phyloP scores from a whole-genome alignment of 495 filamentous ascomycete species.

The Xylaria palmicola region DNA sequence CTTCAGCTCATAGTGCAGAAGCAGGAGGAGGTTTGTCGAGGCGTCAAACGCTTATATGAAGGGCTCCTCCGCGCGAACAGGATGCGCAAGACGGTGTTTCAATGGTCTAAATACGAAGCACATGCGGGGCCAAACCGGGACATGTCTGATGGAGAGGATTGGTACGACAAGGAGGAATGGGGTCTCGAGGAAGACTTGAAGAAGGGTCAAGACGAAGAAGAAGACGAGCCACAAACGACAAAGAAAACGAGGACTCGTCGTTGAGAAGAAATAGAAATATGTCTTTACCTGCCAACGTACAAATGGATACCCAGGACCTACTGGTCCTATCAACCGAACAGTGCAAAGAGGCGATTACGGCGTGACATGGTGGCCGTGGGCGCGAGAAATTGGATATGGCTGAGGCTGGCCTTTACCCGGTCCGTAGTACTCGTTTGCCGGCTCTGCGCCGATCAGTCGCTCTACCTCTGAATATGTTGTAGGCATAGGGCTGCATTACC shows the following conservation, averaged over 20 bases:
- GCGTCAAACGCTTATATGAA: conserved; percentile 70
- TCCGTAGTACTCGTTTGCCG: too few species aligned
- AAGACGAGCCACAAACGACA: conserved; percentile 71
- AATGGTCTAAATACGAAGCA: conserved; percentile 85
- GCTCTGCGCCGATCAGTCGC: too few species aligned
- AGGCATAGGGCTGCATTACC: too few species aligned
- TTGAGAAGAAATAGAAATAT: conserved; percentile 22
- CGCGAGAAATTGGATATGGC: too few species aligned
- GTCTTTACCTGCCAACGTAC: conserved; percentile 6
- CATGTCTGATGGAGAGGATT: conserved; percentile 91
- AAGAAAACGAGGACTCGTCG: conserved; percentile 72
- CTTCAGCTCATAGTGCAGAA: conserved; percentile 88
- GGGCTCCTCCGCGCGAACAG: conserved; percentile 75
- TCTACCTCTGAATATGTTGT: too few species aligned
- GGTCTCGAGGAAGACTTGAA: conserved; percentile 78
- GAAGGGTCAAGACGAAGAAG: conserved; percentile 90
- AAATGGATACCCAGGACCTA: conserved; percentile 15
- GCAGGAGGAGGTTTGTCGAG: conserved; percentile 90
- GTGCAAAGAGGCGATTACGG: neutral
- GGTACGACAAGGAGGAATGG: conserved; percentile 93
- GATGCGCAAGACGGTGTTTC: conserved; percentile 73
- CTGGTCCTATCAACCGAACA: conserved; percentile 7
- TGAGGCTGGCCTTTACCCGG: too few species aligned
- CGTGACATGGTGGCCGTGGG: neutral
- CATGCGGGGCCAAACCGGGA: conserved; percentile 69